Evolutionary conservation across 1,139 yeast genomes (phyloP).

Genomic region (Scheffersomyces lignicola): DNA sequence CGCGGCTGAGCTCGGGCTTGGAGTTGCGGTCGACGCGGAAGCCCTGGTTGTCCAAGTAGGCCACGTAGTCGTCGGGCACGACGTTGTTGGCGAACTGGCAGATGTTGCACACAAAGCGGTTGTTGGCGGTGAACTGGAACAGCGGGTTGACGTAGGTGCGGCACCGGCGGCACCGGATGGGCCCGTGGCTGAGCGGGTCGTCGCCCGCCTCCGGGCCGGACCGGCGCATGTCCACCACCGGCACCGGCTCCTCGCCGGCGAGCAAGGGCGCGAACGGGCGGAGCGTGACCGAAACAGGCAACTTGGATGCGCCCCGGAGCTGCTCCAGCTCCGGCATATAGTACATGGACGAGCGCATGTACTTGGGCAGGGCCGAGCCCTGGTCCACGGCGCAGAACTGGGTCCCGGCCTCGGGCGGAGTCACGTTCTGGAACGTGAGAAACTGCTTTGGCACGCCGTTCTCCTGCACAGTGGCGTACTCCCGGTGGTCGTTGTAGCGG

Average conservation of each 20-base stretch:
- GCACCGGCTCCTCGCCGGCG: conserved; percentile 56
- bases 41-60: conserved; percentile 62
- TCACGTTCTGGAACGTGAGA: conserved; percentile 69
- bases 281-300: conserved; percentile 79
- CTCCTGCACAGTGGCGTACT: conserved; percentile 33
- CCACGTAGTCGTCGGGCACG: conserved; percentile 66
- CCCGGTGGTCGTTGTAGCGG: conserved; percentile 54
- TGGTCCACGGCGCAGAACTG: conserved; percentile 74
- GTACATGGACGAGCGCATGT: conserved; percentile 78
- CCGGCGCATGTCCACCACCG: conserved; percentile 61
- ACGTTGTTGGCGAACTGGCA: conserved; percentile 74
- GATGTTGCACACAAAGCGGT: conserved; percentile 77
- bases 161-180: conserved; percentile 90
- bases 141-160: conserved; percentile 87
- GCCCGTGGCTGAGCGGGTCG: conserved; percentile 51
- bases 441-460: conserved; percentile 44
- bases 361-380: conserved; percentile 81
- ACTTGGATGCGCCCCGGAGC: conserved; percentile 65
- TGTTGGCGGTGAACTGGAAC: conserved; percentile 67
- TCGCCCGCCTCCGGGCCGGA: conserved; percentile 13
- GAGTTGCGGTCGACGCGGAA: conserved; percentile 61
- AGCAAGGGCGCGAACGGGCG: conserved; percentile 77
- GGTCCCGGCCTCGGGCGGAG: conserved; percentile 82
- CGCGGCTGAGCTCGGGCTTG: conserved; percentile 77
- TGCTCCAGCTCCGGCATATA: conserved; percentile 77